Conservation (phyloP, 129 eudicot genomes). For the Dittrichia graveolens region DNA sequence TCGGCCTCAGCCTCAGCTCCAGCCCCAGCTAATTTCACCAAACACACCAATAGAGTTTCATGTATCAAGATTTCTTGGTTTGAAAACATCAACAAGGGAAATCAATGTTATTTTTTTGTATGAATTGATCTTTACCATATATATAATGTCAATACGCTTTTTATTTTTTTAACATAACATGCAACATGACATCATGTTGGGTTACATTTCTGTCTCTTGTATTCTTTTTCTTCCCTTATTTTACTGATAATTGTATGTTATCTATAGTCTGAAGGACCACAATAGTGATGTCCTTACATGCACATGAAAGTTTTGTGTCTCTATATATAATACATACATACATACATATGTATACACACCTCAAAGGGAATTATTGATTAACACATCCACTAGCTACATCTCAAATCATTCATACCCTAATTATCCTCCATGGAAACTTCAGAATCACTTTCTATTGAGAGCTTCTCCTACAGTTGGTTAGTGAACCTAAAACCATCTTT, state of each 20-base stretch:
- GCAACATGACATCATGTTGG: slow-evolving; percentile 34
- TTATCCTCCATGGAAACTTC: slow-evolving; percentile 52
- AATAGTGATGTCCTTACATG: slow-evolving; percentile 43
- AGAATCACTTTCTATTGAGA: slow-evolving; percentile 79
- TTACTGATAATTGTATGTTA: slow-evolving; percentile 35
- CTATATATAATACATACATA: slow-evolving; percentile 32
- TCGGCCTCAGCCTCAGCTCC: no score
- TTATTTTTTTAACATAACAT: slow-evolving; percentile 15
- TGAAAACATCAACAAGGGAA: neutral
- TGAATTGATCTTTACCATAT: slow-evolving; percentile 7
- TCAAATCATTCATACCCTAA: neutral
- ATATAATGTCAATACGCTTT: neutral
- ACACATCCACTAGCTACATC: slow-evolving; percentile 12
- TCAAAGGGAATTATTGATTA: slow-evolving; percentile 30
- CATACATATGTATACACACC: slow-evolving; percentile 28
- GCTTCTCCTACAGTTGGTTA: slow-evolving; percentile 92
- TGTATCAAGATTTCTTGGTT: neutral
- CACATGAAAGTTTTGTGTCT: slow-evolving; percentile 33
- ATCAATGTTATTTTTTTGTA: neutral
- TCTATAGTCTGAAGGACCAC: slow-evolving; percentile 43
- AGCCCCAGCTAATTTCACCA: no score
- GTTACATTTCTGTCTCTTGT: slow-evolving; percentile 31
- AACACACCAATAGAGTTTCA: no score
- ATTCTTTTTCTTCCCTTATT: slow-evolving; percentile 26
- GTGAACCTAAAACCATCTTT: slow-evolving; percentile 61